Base-by-base conservation (phyloP, 805 yeast species). In the Danielia oregonensis region DNA sequence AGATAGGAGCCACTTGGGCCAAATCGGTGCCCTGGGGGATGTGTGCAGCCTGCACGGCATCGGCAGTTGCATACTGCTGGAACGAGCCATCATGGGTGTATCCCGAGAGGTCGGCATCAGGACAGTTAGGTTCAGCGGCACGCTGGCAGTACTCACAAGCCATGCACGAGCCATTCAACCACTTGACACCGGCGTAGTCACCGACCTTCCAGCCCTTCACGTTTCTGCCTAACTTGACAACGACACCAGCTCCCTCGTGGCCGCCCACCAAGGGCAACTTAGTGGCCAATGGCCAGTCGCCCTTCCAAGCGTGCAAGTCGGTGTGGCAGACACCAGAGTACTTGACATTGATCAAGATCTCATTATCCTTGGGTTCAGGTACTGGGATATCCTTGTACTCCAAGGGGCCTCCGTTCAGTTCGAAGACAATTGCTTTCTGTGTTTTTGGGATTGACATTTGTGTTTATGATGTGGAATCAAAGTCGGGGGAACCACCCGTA, bases 31-130 rank as follows among this genome's bases (percentile, higher is more conserved):
- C 79, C 33, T 55, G 48, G 39, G 82, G 79, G 43, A 78, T 72
- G 43, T 61, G 66, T 33, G 82, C 81, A 37, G 82, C 79, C 56
- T 78, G 82, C 25, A 73, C 72, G 29, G 81, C 79, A 52, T 76
- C 79, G 31, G 81, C 82, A 37, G 81, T 75, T 29, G 79, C 80
- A 57, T 77, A 78, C 54, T 78, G 75, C 60, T 76, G 81, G 78
- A 76, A 78, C 35, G 82, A 73, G 63, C 72, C 86, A 54, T 79
- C 84, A 56, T 79, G 84, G 34, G 86, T 78, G 72, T 77, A 79
- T 58, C 89, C 89, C 24, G 86, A 65, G 48, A 82, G 70, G 52
- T 78, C 85, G 32, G 86, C 86, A 9, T 74, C 54, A 30, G 76
- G 68, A 69, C 89, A 83, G 52, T 64, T 64, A 33, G 71, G 54